phyloP scores from a whole-genome alignment of 1,284 basidiomycete species.

The Dichomitus squalens region DNA sequence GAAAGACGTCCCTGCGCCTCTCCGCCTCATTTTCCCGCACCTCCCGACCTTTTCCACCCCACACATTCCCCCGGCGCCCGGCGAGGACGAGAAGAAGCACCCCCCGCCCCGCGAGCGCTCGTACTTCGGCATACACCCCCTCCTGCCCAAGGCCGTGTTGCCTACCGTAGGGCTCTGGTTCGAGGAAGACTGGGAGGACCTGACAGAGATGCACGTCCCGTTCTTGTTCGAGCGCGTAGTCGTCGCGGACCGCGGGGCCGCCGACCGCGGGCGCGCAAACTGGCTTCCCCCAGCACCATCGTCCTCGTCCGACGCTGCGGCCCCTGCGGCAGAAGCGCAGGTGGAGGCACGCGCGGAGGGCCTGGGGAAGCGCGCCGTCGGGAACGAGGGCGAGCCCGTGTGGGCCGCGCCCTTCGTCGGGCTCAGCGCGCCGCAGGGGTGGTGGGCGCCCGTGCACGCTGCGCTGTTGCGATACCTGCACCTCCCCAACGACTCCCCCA shows the following conservation, averaged over 20 bases:
- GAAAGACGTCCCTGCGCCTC: conserved; percentile 60
- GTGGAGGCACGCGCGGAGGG: not conserved
- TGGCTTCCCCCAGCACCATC: conserved; percentile 27
- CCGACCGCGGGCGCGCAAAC: conserved; percentile 46
- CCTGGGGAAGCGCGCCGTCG: conserved; percentile 21
- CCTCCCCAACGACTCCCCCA: conserved; percentile 14
- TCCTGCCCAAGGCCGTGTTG: conserved; percentile 69
- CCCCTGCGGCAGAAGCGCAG: not conserved
- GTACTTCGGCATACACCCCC: conserved; percentile 55
- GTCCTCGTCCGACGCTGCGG: conserved; percentile 4
- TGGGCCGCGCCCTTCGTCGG: conserved; percentile 65
- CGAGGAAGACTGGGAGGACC: conserved; percentile 77
- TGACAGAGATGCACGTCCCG: conserved; percentile 64
- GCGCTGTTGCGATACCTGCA: conserved; percentile 31
- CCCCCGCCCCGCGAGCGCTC: conserved; percentile 31
- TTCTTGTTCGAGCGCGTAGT: conserved; percentile 78
- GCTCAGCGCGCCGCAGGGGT: conserved; percentile 54
- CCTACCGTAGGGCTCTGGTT: conserved; percentile 72
- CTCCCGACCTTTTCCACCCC: conserved; percentile 57
- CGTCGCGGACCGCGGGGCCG: conserved; percentile 73
- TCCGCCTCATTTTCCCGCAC: conserved; percentile 74
- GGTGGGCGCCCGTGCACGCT: conserved; percentile 70
- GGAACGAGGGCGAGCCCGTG: conserved; percentile 32
- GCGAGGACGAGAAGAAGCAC: conserved; percentile 30
- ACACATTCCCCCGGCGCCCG: conserved; percentile 29